Base-by-base conservation (phyloP, 306 rosid genomes). In the Pyrus bretschneideri region DNA sequence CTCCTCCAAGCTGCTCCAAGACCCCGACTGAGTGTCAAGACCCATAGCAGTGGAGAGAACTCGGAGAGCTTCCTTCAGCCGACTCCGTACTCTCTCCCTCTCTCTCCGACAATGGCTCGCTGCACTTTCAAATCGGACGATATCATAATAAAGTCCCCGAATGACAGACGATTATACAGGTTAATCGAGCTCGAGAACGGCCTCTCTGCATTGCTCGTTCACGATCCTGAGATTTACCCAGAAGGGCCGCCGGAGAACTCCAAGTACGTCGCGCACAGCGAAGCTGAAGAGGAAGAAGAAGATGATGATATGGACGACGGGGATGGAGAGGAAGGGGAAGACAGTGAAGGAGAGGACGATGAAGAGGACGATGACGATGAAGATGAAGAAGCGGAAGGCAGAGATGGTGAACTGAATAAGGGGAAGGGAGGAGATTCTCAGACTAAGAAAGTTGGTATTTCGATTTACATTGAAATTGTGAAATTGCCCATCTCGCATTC, bases 221-320 rank as follows among this genome's bases (percentile, higher is more conserved):
- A 94, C 64, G 98, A 94, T 82, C 96, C 97, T 31, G 97, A 94
- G 89, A 90, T 94, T 83, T 94, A 83, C 79, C 83, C 94, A 1
- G 84, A 85, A 6, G 93, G 90, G 4, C 80, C 88, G 45, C 87
- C 88, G 59, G 63, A 78, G 3, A 59, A 22, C 51, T 42, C 86
- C 3, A 70, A 81, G 66, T 63, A 49, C 51, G 80, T 14, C n/a
- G 73, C 35, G 18, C 60, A 70, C n/a, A 73, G 75, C 29, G 81
- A 78, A 1, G 89, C 82, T 5, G 87, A 76, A 5, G 76, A 69
- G 11, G 85, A 73, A n/a, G 88, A 84, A 2, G 71, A 45, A 9
- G 82, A 80, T 2, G 83, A 69, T 2, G 78, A 79, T 4, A 78
- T 72, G 1, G 78, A 78, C 0, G 79, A 19, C 2, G 81, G 51